A percentile compares a stretch with the other conserved stretches of the same genome.
phyloP scores from a whole-genome alignment of 2,329 filamentous ascomycete genomes.

The Polychaeton citri region DNA sequence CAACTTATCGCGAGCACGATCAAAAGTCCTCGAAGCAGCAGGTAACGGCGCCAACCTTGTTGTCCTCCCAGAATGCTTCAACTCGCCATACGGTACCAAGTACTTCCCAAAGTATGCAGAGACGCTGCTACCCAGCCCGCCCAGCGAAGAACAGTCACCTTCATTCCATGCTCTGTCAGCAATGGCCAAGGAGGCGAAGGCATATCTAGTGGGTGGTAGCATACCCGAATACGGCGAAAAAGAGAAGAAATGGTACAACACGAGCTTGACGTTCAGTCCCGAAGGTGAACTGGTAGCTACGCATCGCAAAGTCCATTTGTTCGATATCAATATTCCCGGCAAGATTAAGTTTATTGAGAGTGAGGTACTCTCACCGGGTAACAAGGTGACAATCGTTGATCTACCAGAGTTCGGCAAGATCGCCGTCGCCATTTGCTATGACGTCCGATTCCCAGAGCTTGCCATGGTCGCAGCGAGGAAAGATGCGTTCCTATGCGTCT shows the following conservation, averaged over 20 bases:
- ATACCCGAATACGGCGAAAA: slow-evolving; percentile 67
- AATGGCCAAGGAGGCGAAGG: slow-evolving; percentile 64
- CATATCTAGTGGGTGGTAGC: slow-evolving; percentile 80
- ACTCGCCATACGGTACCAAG: slow-evolving; percentile 85
- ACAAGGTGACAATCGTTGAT: slow-evolving; percentile 73
- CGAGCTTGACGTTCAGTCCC: slow-evolving; percentile 69
- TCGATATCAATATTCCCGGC: slow-evolving; percentile 94
- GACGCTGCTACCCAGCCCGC: slow-evolving; percentile 65
- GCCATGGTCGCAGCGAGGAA: slow-evolving; percentile 77
- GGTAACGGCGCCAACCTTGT: slow-evolving; percentile 66
- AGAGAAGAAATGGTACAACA: slow-evolving; percentile 76
- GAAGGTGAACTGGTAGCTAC: slow-evolving; percentile 67
- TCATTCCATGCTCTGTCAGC: slow-evolving; percentile 73
- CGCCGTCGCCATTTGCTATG: slow-evolving; percentile 89
- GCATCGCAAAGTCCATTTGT: slow-evolving; percentile 89
- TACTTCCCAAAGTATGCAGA: slow-evolving; percentile 91
- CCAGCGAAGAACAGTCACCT: slow-evolving; percentile 55
- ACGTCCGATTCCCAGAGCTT: slow-evolving; percentile 89
- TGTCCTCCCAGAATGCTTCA: slow-evolving; percentile 96
- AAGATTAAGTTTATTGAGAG: slow-evolving; percentile 86
- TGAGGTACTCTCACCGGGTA: slow-evolving; percentile 74
- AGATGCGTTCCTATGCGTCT: slow-evolving; percentile 77
- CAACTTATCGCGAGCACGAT: slow-evolving; percentile 70
- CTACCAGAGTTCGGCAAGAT: slow-evolving; percentile 80
- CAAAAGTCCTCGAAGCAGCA: slow-evolving; percentile 72